Evolutionary conservation across 305 asterid genomes (phyloP), one percentile per base, ranked within the genome.

Genomic region (Ajuga reptans): DNA sequence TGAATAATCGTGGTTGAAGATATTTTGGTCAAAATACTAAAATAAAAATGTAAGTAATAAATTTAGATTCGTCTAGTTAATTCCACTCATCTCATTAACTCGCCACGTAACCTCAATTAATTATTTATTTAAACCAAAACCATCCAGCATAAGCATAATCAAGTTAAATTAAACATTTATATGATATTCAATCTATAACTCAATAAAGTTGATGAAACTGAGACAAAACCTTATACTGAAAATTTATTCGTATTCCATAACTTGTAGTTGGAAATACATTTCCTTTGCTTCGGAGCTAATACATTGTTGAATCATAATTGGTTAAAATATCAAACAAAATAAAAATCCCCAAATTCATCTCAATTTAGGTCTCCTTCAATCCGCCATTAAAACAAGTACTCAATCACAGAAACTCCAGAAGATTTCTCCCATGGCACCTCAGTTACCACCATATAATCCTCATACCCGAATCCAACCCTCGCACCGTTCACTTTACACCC

Each of bases 381-480:
- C 16, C 1, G 16, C 17, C 3, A 43, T 84, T 49, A 89, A 64
- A 87, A 91, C 68, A 75, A 78, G 77, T 87, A 91, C 4, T 82
- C 81, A 31, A 89, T 66, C 27, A 75, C 71, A 31, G 90, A 83
- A 51, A 67, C 64, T 12, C 86, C 88, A 5, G 89, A 66, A 37
- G 90, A 73, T 51, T 66, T 61, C 0, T 77, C 78, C 98, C 98
- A 89, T 10, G 94, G 87, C 31, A 87, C 88, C 27, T 84, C 78
- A 15, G 68, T 68, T 5, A 53, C 68, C 33, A 85, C 85, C 94
- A 86, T 81, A 18, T 36, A 54, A 16, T 66, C 84, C 68, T 76
- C 85, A 11, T 84, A 91, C 66, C 4, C 77, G 41, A 86, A 86
- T 0, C 77, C 46, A 52, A 77, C 88, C 17, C 53, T 73, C 5